Conservation (phyloP, 2,329 filamentous ascomycete genomes). For the Trichothecium sympodiale region DNA sequence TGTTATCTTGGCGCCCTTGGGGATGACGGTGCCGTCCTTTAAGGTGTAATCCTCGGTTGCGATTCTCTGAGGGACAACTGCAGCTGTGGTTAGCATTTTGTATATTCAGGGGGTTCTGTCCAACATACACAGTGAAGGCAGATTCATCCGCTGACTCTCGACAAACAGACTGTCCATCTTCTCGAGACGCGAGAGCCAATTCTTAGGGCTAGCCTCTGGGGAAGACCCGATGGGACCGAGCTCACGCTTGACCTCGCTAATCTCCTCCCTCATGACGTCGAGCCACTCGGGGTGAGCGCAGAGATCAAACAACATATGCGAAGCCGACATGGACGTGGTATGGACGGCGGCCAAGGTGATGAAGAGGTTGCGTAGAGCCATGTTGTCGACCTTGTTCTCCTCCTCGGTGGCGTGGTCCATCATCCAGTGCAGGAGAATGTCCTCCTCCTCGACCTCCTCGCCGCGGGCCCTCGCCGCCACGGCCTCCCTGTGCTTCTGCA, state of each 20-base stretch:
- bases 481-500: conserved; percentile 1
- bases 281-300: conserved; percentile 4
- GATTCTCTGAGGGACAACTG: conserved; percentile 7
- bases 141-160: neutral
- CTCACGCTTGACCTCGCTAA: conserved; percentile 5
- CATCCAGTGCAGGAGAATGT: conserved; percentile 4
- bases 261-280: conserved; percentile 4
- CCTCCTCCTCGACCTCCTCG: conserved; percentile 2
- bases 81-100: too few species aligned
- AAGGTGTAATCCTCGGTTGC: conserved; percentile 25
- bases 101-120: too few species aligned
- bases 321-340: conserved; percentile 1
- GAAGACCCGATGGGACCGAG: neutral
- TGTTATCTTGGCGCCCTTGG: conserved; percentile 27
- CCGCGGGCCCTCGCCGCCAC: neutral
- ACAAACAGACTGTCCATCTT: conserved; percentile 2
- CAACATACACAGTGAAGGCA: neutral
- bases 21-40: conserved; percentile 31
- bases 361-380: neutral
- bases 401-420: conserved; percentile 1
- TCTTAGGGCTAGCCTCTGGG: neutral
- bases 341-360: conserved; percentile 4
- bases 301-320: conserved; percentile 4
- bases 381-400: conserved; percentile 1
- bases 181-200: neutral